Conservation (phyloP, 2,329 filamentous ascomycete genomes). For the Cordyceps sp. region DNA sequence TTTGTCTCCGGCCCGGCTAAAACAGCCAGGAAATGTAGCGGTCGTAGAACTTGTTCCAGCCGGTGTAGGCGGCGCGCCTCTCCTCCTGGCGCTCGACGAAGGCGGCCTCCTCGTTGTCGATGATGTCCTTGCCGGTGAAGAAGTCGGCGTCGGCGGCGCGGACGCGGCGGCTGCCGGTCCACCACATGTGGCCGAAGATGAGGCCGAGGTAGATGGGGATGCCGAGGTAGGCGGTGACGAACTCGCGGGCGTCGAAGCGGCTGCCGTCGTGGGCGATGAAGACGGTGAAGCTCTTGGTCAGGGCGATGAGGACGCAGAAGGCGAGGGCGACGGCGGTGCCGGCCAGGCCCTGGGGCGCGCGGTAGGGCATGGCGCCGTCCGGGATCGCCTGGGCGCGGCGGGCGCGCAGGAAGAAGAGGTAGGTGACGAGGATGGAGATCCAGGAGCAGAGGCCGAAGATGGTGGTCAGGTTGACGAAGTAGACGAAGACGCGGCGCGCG, state of each 20-base stretch:
- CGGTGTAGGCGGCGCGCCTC: constrained; percentile 9
- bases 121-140: constrained; percentile 55
- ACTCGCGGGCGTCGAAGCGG: constrained; percentile 56
- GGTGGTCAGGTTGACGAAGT: constrained; percentile 52
- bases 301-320: constrained; percentile 55
- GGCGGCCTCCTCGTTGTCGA: constrained; percentile 56
- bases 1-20: constrained; percentile 6
- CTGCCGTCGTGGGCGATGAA: constrained; percentile 39
- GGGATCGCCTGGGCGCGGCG: constrained; percentile 43
- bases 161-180: constrained; percentile 35
- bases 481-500: constrained; percentile 31
- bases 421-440: constrained; percentile 51
- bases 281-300: constrained; percentile 71
- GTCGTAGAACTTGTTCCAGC: constrained; percentile 18
- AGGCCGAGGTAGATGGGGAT: constrained; percentile 58
- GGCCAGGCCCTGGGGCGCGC: constrained; percentile 52
- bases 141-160: constrained; percentile 47
- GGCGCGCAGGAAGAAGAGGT: constrained; percentile 49
- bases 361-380: constrained; percentile 40
- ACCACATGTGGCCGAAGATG: constrained; percentile 51
- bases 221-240: constrained; percentile 62
- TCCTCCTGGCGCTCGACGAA: constrained; percentile 33
- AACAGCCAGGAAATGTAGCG: constrained; percentile 21
- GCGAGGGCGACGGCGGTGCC: constrained; percentile 52
- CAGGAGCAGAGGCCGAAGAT: constrained; percentile 51